Evolutionary conservation across 2,329 filamentous ascomycete species (phyloP), one percentile per base, ranked within the genome.

Genomic region (Pezicula radicicola): DNA sequence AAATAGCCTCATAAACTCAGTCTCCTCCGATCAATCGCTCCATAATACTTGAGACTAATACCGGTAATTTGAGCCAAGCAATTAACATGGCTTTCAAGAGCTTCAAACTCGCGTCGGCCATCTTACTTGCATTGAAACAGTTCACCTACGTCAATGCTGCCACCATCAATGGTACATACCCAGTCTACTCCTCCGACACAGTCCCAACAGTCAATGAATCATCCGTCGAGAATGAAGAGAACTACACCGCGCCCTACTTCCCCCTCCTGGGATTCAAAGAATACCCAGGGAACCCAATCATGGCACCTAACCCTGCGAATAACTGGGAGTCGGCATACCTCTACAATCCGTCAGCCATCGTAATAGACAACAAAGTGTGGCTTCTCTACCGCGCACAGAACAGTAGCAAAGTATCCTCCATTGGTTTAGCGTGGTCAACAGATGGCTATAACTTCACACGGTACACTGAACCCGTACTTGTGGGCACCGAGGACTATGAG

Each of bases 361-460:
- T 66, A 1, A 50, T 67, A 10, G 60, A 67, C 28, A 53, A 62
- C 16, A 64, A 52, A 8, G 57, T 71, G 35, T 68, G 64, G 50
- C 56, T 72, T 15, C 59, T 71, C 4, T 70, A 70, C 57, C 65
- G 67, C 8, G 68, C 69, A 3, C 69, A 70, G 51, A 66, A 70
- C 53, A 54, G 55, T 1, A 60, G 56, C 15, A 63, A 64, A 37
- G 63, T 61, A 4, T 69, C 67, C 15, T 63, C 59, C 30, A 64
- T 70, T 28, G 68, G 68, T 7, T 61, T 70, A 2, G 68, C 68
- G 3, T 70, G 68, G 68, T 70, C 67, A 2, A 60, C 51, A 27
- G 65, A 70, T 48, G 69, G 68, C 12, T 63, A 59, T 50, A 61
- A 57, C 48, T 71, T 71, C 56, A 69, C 67, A 3, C 60, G 68